These are phyloP conservation scores for Setaria italica DNA, from an alignment of 202 grass and related monocot genomes.

Conservation along the genomic window DNA sequence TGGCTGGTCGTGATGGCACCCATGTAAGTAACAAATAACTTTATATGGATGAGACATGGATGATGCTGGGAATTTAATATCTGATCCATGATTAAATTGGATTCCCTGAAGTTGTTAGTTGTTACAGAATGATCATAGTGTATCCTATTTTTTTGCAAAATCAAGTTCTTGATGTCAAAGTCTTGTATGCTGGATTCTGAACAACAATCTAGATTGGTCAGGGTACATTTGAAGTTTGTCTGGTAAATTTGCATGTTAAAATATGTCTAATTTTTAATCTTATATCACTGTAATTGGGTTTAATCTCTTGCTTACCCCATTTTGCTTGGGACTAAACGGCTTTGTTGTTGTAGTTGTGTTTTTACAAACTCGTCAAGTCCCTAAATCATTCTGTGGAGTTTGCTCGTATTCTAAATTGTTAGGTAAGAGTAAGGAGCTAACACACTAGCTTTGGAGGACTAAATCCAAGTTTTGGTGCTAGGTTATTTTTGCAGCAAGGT, in stretches of 20 bases:
- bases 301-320: too few relatives aligned
- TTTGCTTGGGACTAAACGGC: too few relatives aligned
- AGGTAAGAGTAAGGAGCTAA: too few relatives aligned
- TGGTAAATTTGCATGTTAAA: neutral
- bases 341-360: too few relatives aligned
- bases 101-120: neutral
- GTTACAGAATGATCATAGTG: constrained; percentile 8
- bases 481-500: too few relatives aligned
- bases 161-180: constrained; percentile 11
- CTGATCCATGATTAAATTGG: constrained; percentile 4
- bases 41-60: neutral
- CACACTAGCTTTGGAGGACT: too few relatives aligned
- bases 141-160: constrained; percentile 10
- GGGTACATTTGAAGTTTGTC: constrained; percentile 1
- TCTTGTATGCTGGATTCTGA: constrained; percentile 3
- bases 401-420: too few relatives aligned
- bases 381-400: too few relatives aligned
- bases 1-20: constrained; percentile 87
- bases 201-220: constrained; percentile 13
- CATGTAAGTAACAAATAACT: constrained; percentile 72
- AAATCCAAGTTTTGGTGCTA: too few relatives aligned
- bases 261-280: neutral
- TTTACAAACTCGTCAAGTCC: too few relatives aligned
- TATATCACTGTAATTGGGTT: too few relatives aligned
- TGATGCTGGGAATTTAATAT: constrained; percentile 17